Percentiles rank a stretch among this genome's conserved stretches.
Conservation (phyloP, 2,329 filamentous ascomycete species). For the Apiospora koreana region DNA sequence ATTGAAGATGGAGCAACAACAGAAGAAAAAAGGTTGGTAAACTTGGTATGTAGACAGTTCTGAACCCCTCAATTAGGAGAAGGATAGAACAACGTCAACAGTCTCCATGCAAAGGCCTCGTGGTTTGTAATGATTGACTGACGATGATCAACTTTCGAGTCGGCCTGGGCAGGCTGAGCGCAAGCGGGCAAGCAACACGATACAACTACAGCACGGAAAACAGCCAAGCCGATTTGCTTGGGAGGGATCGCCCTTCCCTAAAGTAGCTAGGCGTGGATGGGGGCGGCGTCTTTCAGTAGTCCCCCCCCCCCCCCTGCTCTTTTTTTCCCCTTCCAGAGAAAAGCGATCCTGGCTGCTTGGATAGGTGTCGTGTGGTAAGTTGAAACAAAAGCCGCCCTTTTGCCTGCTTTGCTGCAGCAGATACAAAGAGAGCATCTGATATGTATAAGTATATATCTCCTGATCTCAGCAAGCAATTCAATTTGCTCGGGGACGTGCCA, state of each 20-base stretch:
- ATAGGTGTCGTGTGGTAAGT: background rate
- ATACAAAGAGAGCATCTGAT: background rate
- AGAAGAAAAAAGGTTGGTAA: background rate
- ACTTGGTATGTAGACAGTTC: background rate
- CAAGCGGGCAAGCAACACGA: background rate
- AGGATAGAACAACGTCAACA: background rate
- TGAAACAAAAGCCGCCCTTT: background rate
- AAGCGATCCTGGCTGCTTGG: background rate
- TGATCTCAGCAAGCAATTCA: background rate
- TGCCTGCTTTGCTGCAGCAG: background rate
- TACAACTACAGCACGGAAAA: background rate
- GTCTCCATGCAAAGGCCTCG: background rate
- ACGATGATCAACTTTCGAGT: background rate
- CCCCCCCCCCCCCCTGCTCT: background rate
- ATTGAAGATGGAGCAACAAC: background rate
- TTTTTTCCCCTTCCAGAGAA: background rate
- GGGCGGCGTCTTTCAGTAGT: background rate
- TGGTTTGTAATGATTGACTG: background rate
- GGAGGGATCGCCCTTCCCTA: constrained; percentile 3
- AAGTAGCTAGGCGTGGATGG: background rate
- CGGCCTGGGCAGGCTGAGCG: background rate
- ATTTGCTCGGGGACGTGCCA: background rate
- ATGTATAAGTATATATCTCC: background rate
- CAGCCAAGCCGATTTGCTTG: constrained; percentile 6
- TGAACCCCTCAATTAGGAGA: background rate